Conservation (phyloP, 345 rosid genomes). For the Tarenaya hassleriana region DNA sequence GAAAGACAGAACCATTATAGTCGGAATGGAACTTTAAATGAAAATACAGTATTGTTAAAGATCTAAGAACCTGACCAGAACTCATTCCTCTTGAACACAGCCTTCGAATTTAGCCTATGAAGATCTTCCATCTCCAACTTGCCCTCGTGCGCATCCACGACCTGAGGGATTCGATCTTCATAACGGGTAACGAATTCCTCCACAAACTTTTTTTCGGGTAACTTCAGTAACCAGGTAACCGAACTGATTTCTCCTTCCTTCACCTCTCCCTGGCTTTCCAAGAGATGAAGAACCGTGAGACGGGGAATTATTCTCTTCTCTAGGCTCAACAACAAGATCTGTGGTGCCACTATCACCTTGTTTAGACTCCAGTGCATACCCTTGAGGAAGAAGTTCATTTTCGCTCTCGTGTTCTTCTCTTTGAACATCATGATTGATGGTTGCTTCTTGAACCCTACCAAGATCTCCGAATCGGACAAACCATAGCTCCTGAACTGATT, state of each 20-base stretch:
- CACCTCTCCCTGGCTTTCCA: background rate
- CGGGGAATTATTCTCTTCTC: background rate
- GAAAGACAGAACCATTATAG: too few relatives aligned
- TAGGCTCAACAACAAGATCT: background rate
- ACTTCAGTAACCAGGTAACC: background rate
- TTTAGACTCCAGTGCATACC: background rate
- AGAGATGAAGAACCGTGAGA: background rate
- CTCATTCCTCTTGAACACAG: too few relatives aligned
- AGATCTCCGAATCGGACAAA: background rate
- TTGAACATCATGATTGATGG: background rate
- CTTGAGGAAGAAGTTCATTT: background rate
- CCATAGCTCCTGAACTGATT: conserved; percentile 2
- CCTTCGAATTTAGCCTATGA: background rate
- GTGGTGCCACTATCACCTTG: background rate
- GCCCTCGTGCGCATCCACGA: background rate
- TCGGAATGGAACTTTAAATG: too few relatives aligned
- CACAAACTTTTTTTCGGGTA: background rate
- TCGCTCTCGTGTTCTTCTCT: background rate
- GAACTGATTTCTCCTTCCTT: background rate
- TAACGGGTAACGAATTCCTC: background rate
- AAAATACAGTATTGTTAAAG: too few relatives aligned
- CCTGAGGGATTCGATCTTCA: background rate
- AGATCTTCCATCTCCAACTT: background rate
- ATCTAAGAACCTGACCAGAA: too few relatives aligned
- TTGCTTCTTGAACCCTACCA: conserved; percentile 1